A percentile compares a stretch with the other conserved stretches of the same genome.
These are phyloP conservation scores for Trichocomaceae sp. DNA, from an alignment of 2,329 filamentous ascomycete species.

Conservation along the genomic window DNA sequence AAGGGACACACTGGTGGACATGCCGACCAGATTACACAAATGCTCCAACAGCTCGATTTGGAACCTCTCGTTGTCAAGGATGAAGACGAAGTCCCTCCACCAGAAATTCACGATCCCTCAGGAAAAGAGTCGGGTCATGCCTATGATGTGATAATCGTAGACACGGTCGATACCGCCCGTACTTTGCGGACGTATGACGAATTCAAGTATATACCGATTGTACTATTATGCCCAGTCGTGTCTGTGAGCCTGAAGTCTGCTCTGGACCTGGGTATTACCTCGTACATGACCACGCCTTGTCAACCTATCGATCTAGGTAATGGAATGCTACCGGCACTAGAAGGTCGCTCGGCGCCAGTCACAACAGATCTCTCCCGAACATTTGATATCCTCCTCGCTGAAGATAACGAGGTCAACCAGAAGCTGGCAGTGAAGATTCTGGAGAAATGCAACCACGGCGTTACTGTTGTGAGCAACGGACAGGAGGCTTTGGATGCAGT, in stretches of 20 bases:
- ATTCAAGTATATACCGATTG: conserved; percentile 91
- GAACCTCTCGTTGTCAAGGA: conserved; percentile 70
- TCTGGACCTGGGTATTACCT: conserved; percentile 84
- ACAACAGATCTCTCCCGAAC: conserved; percentile 87
- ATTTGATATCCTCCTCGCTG: conserved; percentile 83
- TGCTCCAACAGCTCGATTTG: conserved; percentile 69
- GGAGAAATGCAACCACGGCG: conserved; percentile 70
- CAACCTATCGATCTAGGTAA: conserved; percentile 85
- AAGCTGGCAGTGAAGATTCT: conserved; percentile 88
- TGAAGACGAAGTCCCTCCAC: conserved; percentile 54
- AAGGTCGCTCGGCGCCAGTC: conserved; percentile 82
- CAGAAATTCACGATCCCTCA: conserved; percentile 43
- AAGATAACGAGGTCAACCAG: conserved; percentile 94
- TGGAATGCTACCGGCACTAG: conserved; percentile 83
- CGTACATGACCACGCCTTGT: conserved; percentile 94
- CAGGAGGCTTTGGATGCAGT: conserved; percentile 89
- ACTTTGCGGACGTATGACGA: conserved; percentile 74
- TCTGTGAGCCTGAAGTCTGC: conserved; percentile 85
- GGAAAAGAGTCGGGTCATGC: conserved; percentile 48
- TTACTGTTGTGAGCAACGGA: conserved; percentile 80
- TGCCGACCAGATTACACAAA: conserved; percentile 64
- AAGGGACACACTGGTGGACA: conserved; percentile 69
- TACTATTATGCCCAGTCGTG: conserved; percentile 78
- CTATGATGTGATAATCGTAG: conserved; percentile 88
- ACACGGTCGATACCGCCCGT: conserved; percentile 78